A percentile compares a stretch with the other conserved stretches of the same genome.
phyloP scores from a whole-genome alignment of 768 basidiomycete species.

The Candolleomyces eurysporus region DNA sequence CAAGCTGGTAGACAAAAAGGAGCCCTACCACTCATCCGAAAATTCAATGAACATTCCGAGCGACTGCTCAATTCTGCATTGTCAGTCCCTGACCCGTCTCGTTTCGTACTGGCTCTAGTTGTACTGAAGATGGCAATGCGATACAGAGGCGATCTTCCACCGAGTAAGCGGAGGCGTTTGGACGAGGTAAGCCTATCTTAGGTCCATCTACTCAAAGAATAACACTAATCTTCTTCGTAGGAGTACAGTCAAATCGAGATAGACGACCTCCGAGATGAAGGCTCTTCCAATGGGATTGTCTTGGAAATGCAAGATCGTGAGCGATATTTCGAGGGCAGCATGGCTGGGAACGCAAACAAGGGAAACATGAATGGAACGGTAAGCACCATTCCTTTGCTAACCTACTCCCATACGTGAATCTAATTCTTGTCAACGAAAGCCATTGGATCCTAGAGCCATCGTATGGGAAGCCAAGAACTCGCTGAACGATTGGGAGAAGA shows the following conservation, averaged over 20 bases:
- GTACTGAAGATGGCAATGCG: constrained; percentile 5
- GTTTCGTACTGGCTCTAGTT: background rate
- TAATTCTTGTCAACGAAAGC: constrained; percentile 22
- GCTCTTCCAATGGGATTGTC: constrained; percentile 63
- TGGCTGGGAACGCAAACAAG: constrained; percentile 30
- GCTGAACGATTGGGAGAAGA: constrained; percentile 54
- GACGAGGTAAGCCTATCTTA: constrained; percentile 40
- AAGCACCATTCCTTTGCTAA: background rate
- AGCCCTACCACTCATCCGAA: constrained; percentile 88
- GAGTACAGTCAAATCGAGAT: constrained; percentile 67
- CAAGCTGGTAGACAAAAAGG: constrained; percentile 87
- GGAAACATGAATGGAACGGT: constrained; percentile 20
- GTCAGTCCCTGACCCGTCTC: constrained; percentile 32
- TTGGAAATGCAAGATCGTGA: constrained; percentile 88
- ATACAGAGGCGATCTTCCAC: constrained; percentile 51
- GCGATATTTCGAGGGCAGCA: constrained; percentile 75
- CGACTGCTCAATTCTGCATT: constrained; percentile 78
- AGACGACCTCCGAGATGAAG: constrained; percentile 77
- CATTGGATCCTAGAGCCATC: constrained; percentile 45
- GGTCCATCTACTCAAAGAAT: background rate
- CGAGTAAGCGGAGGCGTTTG: constrained; percentile 60
- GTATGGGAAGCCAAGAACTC: constrained; percentile 46
- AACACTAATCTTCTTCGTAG: constrained; percentile 18
- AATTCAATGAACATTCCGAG: constrained; percentile 98
- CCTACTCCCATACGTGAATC: background rate